phyloP scores from a whole-genome alignment of 2,329 filamentous ascomycete species.

The Xenoacremonium recifei region DNA sequence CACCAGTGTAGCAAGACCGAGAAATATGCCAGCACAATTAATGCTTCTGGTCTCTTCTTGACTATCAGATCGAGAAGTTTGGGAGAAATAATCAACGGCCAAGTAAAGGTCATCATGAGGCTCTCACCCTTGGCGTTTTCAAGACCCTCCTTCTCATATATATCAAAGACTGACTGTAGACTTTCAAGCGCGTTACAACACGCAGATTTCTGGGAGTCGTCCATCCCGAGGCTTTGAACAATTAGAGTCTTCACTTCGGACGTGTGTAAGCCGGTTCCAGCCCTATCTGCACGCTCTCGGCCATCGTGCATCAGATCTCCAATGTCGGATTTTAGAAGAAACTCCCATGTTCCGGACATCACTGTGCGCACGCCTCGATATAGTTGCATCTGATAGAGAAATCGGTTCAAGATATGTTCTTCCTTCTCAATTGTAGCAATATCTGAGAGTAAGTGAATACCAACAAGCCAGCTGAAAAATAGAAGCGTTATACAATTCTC shows the following conservation, averaged over 20 bases:
- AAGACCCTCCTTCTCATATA: background rate
- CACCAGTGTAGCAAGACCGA: conserved; percentile 1
- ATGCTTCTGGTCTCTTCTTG: conserved; percentile 1
- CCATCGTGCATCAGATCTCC: background rate
- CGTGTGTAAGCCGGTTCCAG: conserved; percentile 1
- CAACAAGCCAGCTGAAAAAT: conserved; percentile 34
- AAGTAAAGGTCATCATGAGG: background rate
- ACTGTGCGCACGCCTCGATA: conserved; percentile 1
- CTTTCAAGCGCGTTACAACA: conserved; percentile 1
- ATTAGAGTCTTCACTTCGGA: background rate
- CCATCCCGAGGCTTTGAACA: conserved; percentile 1
- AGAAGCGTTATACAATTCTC: conserved; percentile 30
- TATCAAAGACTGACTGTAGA: conserved; percentile 2
- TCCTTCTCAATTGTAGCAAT: conserved; percentile 2
- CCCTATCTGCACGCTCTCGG: background rate
- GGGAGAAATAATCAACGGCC: background rate
- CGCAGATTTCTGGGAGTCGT: background rate
- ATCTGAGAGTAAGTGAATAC: conserved; percentile 44
- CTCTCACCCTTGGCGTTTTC: background rate
- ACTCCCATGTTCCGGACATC: background rate
- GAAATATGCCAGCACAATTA: conserved; percentile 3
- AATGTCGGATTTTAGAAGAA: conserved; percentile 3
- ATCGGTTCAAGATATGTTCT: background rate
- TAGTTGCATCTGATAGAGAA: conserved; percentile 2
- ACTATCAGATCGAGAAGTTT: background rate